A percentile compares a stretch with the other conserved stretches of the same genome.
These are phyloP conservation scores for Phyllachora maydis DNA, from an alignment of 2,329 filamentous ascomycete genomes.

Conservation along the genomic window DNA sequence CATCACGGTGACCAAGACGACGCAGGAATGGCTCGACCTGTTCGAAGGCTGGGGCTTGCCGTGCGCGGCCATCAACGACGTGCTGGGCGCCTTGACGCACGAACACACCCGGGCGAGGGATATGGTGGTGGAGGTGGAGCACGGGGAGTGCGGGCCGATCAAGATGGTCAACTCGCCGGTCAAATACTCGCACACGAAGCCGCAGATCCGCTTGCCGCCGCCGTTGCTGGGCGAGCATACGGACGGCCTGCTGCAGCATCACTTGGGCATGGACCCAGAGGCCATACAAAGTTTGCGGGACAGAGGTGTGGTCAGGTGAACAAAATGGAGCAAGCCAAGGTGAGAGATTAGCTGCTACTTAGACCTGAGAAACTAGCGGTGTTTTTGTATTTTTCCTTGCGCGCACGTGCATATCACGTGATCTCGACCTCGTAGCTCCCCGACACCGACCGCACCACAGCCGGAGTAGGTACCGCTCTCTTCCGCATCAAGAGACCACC, in stretches of 20 bases:
- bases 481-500: no score
- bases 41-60: conserved; percentile 88
- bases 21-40: conserved; percentile 66
- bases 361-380: no score
- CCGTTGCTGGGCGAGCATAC: conserved; percentile 81
- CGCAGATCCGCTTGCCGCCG: conserved; percentile 56
- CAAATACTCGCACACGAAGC: conserved; percentile 73
- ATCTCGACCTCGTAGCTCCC: no score
- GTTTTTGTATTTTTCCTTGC: no score
- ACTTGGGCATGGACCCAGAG: conserved; percentile 36
- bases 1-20: conserved; percentile 57
- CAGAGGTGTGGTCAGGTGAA: conserved; percentile 43
- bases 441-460: no score
- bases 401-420: no score
- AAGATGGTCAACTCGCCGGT: conserved; percentile 87
- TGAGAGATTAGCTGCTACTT: background rate
- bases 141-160: conserved; percentile 64
- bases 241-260: conserved; percentile 45
- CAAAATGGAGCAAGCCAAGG: no score
- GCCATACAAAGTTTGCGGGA: conserved; percentile 42
- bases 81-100: conserved; percentile 67
- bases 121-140: conserved; percentile 81
- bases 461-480: no score
- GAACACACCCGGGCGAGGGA: conserved; percentile 65
- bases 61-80: conserved; percentile 81